These are phyloP conservation scores for Pyricularia pennisetigena DNA, from an alignment of 2,329 filamentous ascomycete species.

Conservation along the genomic window DNA sequence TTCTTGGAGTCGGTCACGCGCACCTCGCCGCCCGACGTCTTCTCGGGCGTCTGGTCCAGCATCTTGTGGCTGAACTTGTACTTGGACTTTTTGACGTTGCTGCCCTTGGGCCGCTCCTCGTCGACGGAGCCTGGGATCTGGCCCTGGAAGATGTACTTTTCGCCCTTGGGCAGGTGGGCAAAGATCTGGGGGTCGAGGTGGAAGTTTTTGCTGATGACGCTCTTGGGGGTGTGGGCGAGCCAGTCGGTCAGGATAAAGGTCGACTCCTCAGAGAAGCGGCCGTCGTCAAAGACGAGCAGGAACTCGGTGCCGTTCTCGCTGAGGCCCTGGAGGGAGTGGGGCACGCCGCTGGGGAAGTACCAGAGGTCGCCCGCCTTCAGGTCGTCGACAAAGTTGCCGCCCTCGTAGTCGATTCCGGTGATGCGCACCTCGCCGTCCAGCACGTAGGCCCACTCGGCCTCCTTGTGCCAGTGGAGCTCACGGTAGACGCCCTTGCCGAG, in stretches of 20 bases:
- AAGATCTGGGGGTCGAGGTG: slow-evolving; percentile 63
- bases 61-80: slow-evolving; percentile 62
- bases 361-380: slow-evolving; percentile 67
- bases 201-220: slow-evolving; percentile 67
- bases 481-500: slow-evolving; percentile 63
- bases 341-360: slow-evolving; percentile 72
- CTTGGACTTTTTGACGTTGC: slow-evolving; percentile 55
- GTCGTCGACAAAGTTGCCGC: slow-evolving; percentile 69
- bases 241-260: slow-evolving; percentile 68
- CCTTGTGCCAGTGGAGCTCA: slow-evolving; percentile 74
- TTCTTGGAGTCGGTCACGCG: slow-evolving; percentile 68
- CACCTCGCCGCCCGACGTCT: slow-evolving; percentile 59
- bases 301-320: slow-evolving; percentile 48
- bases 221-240: slow-evolving; percentile 63
- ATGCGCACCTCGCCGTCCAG: slow-evolving; percentile 62
- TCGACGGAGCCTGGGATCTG: slow-evolving; percentile 53
- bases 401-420: slow-evolving; percentile 65
- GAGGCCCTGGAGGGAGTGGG: slow-evolving; percentile 67
- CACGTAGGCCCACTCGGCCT: slow-evolving; percentile 71
- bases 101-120: slow-evolving; percentile 52
- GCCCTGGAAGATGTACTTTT: slow-evolving; percentile 74
- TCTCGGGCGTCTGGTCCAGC: slow-evolving; percentile 56
- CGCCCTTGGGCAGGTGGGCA: slow-evolving; percentile 50
- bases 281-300: slow-evolving; percentile 38
- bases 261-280: slow-evolving; percentile 47